Conservation (phyloP, 768 basidiomycete species). For the Clitopilus hobsonii region DNA sequence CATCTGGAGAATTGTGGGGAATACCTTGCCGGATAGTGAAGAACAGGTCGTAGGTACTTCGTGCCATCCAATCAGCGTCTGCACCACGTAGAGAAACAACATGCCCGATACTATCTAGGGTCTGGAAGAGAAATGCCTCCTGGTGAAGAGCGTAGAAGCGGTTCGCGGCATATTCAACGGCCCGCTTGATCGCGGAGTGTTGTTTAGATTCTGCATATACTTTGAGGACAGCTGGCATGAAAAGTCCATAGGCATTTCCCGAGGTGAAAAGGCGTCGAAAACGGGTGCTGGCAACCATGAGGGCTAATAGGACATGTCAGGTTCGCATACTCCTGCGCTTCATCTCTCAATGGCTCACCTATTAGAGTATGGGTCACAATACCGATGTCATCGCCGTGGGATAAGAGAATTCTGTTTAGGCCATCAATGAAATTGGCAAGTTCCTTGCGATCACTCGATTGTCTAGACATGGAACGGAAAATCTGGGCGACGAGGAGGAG, state of each 20-base stretch:
- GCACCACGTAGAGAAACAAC: constrained; percentile 44
- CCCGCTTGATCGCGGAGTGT: constrained; percentile 53
- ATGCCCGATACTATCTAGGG: constrained; percentile 57
- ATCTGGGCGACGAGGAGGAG: constrained; percentile 64
- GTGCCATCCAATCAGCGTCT: constrained; percentile 48
- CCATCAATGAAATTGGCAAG: constrained; percentile 65
- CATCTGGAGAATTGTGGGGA: constrained; percentile 40
- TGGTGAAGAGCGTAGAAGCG: constrained; percentile 73
- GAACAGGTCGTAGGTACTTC: constrained; percentile 54
- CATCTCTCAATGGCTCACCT: constrained; percentile 37
- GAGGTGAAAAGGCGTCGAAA: constrained; percentile 74
- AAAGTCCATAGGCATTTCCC: constrained; percentile 67
- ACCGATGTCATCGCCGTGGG: constrained; percentile 70
- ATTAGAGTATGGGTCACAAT: constrained; percentile 72
- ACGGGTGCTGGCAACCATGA: constrained; percentile 73
- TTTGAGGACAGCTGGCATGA: constrained; percentile 70
- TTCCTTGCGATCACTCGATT: constrained; percentile 66
- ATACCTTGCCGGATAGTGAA: constrained; percentile 46
- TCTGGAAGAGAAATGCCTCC: constrained; percentile 73
- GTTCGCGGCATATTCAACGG: constrained; percentile 67
- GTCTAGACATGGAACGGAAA: constrained; percentile 67
- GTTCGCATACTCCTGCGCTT: constrained; percentile 1
- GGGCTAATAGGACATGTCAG: constrained; percentile 31
- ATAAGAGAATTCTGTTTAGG: constrained; percentile 61
- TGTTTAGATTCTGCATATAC: constrained; percentile 59